phyloP scores from a whole-genome alignment of 192 early-diverging fungal species.

The Entomortierella lignicola region DNA sequence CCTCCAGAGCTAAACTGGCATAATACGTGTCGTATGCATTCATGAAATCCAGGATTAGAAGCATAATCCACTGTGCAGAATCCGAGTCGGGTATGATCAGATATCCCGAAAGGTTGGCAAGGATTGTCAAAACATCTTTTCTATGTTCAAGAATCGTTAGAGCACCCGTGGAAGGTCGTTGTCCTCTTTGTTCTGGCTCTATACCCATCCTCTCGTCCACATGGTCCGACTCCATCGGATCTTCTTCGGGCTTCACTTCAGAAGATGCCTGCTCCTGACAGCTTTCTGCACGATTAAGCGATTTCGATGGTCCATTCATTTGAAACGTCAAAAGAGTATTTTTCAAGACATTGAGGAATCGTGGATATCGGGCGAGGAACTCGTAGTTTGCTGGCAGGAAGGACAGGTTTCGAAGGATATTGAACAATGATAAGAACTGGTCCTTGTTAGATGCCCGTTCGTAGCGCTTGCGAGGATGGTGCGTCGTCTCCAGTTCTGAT shows the following conservation, averaged over 20 bases:
- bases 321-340: constrained; percentile 35
- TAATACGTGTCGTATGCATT: constrained; percentile 69
- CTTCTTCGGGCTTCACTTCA: background rate
- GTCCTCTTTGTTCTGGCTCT: background rate
- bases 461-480: constrained; percentile 8
- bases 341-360: constrained; percentile 56
- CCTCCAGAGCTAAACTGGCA: constrained; percentile 70
- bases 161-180: constrained; percentile 35
- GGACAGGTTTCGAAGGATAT: constrained; percentile 67
- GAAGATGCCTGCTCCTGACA: background rate
- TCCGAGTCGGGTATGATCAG: constrained; percentile 54
- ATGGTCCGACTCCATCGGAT: background rate
- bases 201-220: background rate
- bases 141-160: constrained; percentile 67
- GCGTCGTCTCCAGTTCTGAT: background rate
- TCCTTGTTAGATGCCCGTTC: constrained; percentile 55
- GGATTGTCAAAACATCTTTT: constrained; percentile 72
- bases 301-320: constrained; percentile 18
- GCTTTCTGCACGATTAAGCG: background rate
- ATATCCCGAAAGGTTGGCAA: constrained; percentile 69
- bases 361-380: constrained; percentile 58
- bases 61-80: constrained; percentile 57
- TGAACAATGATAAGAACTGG: constrained; percentile 62
- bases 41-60: constrained; percentile 64
- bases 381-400: constrained; percentile 63